These are phyloP conservation scores for Gryganskiella cystojenkinii DNA, from an alignment of 192 early-diverging fungal genomes.

Conservation along the genomic window DNA sequence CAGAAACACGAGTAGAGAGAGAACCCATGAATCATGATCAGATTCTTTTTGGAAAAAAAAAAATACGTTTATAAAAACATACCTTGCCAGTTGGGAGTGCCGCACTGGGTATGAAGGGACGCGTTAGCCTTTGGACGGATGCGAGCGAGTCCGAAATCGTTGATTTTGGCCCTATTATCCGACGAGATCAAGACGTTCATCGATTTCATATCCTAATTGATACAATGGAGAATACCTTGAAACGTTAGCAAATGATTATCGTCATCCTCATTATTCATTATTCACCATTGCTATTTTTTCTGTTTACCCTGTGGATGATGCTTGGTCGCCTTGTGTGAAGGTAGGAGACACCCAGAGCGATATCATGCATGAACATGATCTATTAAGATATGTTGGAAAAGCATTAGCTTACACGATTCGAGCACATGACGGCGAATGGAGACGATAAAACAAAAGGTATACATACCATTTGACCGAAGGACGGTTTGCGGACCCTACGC, in stretches of 20 bases:
- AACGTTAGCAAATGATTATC: not conserved
- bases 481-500: conserved; percentile 67
- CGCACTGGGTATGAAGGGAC: conserved; percentile 79
- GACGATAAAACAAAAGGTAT: not conserved
- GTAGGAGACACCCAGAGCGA: conserved; percentile 77
- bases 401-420: not conserved
- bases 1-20: not conserved
- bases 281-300: not conserved
- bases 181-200: conserved; percentile 77
- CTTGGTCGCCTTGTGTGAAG: conserved; percentile 77
- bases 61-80: not conserved
- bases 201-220: conserved; percentile 74
- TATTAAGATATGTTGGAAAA: conserved; percentile 1
- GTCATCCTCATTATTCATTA: not conserved
- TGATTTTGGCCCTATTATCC: conserved; percentile 78
- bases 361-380: conserved; percentile 83
- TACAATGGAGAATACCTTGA: not conserved
- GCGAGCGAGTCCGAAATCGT: conserved; percentile 84
- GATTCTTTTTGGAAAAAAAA: no score
- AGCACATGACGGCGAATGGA: no score
- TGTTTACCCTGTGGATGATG: conserved; percentile 74
- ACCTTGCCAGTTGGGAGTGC: conserved; percentile 82
- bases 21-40: no score
- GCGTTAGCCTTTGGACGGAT: conserved; percentile 76
- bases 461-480: conserved; percentile 68